Conservation (phyloP, 2,329 filamentous ascomycete genomes). For the Alternaria alternata region DNA sequence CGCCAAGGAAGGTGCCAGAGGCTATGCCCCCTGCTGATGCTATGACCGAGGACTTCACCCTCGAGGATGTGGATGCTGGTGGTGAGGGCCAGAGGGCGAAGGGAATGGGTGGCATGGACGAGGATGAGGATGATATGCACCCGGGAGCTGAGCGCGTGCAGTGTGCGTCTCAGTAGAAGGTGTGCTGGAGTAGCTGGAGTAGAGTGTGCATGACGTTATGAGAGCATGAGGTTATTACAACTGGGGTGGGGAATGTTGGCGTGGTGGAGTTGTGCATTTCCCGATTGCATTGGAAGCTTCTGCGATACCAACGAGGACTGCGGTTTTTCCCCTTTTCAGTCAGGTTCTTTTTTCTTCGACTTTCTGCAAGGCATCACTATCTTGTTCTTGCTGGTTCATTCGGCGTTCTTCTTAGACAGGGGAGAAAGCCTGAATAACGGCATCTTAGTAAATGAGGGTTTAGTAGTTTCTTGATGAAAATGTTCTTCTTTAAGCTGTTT, state of each 20-base stretch:
- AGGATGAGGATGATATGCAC: conserved; percentile 69
- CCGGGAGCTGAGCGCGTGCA: conserved; percentile 79
- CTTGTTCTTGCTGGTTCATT: too few relatives aligned
- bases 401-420: too few relatives aligned
- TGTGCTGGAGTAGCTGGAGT: neutral
- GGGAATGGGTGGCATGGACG: conserved; percentile 69
- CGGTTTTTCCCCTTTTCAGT: too few relatives aligned
- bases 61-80: conserved; percentile 81
- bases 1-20: conserved; percentile 68
- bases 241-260: neutral
- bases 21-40: conserved; percentile 77
- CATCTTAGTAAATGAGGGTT: too few relatives aligned
- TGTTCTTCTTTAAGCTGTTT: too few relatives aligned
- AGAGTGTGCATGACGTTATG: neutral
- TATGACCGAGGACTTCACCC: conserved; percentile 88
- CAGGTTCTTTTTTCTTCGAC: neutral
- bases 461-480: too few relatives aligned
- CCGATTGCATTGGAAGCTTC: neutral
- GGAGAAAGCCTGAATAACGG: too few relatives aligned
- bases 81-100: conserved; percentile 72
- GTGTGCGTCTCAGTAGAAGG: conserved; percentile 77
- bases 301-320: neutral
- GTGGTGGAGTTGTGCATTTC: neutral
- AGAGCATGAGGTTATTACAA: neutral
- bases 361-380: neutral